phyloP scores from a whole-genome alignment of 306 rosid genomes.

The Sicyos edulis region DNA sequence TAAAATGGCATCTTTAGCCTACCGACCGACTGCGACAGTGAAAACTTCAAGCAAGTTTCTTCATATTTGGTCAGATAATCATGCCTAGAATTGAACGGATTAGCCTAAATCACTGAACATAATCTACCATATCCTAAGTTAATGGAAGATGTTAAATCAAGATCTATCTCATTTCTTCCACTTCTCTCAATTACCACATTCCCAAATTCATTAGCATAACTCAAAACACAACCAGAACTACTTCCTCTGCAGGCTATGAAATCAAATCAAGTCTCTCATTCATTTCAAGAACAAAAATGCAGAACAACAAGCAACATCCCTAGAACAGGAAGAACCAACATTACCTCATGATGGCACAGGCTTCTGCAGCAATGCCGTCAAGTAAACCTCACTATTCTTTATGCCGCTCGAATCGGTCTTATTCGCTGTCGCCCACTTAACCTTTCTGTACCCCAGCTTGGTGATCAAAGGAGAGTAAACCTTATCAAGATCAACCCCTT shows the following conservation, averaged over 20 bases:
- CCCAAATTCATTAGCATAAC: not conserved
- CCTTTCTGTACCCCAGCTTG: slow-evolving; percentile 78
- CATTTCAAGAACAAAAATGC: not conserved
- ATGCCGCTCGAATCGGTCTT: slow-evolving; percentile 54
- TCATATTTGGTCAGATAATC: too few relatives aligned
- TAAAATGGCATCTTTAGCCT: not conserved
- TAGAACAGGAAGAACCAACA: not conserved
- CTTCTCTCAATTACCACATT: slow-evolving; percentile 2
- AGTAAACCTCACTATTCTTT: slow-evolving; percentile 72
- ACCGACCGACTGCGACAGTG: too few relatives aligned
- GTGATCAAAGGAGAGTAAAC: slow-evolving; percentile 68
- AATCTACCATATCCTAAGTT: not conserved
- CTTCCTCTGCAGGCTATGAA: not conserved
- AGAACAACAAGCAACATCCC: not conserved
- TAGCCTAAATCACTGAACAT: not conserved
- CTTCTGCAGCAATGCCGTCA: slow-evolving; percentile 86
- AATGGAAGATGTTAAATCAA: not conserved
- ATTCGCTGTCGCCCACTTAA: slow-evolving; percentile 78
- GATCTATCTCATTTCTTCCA: not conserved
- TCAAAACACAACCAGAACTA: not conserved
- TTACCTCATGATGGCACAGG: slow-evolving; percentile 59
- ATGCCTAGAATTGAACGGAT: not conserved
- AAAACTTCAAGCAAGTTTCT: not conserved
- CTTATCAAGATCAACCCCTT: slow-evolving; percentile 63
- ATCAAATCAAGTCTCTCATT: not conserved